Base-by-base conservation (phyloP, 371 early-diverging fungal species). In the Capillidium heterosporum region DNA sequence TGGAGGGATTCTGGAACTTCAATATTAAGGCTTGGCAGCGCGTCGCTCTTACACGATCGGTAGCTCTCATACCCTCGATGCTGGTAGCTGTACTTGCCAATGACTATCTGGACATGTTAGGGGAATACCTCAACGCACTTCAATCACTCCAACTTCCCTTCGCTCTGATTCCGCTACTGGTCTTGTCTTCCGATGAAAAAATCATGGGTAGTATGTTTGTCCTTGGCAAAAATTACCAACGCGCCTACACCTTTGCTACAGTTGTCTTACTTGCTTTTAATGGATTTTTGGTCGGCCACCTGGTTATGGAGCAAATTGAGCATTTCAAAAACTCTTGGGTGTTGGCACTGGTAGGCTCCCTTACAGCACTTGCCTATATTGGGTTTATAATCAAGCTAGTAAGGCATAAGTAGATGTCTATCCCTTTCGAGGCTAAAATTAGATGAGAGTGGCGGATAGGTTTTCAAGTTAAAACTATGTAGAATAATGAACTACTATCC, bases 131-230 rank as follows among this genome's bases (percentile, higher is more conserved):
- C 49, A 80, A 84, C 56, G 82, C 82, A 2, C 59, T 84, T 17
- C 84, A 81, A 61, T 77, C 80, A 48, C 60, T 85, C 0, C 81
- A 81, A 60, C 71, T 85, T 50, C 84, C 85, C 8, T 75, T 76
- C 23, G 81, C 83, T 0, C 63, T 85, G 5, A 74, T 83, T 40
- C 85, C 85, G 15, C 69, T 85, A 19, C 64, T 84, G 23, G 77
- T 75, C 51, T 63, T 85, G 7, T 76, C 76, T 44, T 51, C 56
- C 8, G 55, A 54, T 41, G 23, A 26, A 2, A 43, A 19, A 23
- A 2, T 54, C 8, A 54, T 54, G 55, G 55, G 55, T 19, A 7
- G 8, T 24, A 19, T 26, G 19, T 54, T 32, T 54, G 55, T 39
- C 24, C 21, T 19, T 15, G 4, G 28, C 10, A 39, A 21, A 27